These are phyloP conservation scores for Pseudonectria buxi DNA, from an alignment of 2,329 filamentous ascomycete species.

Conservation along the genomic window DNA sequence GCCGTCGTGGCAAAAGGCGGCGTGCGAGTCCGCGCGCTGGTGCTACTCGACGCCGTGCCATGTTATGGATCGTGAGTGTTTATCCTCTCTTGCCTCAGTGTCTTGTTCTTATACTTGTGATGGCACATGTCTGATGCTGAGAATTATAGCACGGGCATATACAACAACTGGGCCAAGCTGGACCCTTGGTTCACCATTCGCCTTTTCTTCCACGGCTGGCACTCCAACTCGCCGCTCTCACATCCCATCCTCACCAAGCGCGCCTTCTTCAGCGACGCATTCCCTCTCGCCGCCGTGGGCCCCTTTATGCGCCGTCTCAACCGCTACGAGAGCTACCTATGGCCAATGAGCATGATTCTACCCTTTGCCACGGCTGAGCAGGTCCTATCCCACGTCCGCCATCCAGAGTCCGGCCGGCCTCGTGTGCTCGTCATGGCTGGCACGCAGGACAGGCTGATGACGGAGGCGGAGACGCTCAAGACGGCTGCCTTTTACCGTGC, in stretches of 20 bases:
- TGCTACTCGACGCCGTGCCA: constrained; percentile 40
- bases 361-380: constrained; percentile 35
- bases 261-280: constrained; percentile 43
- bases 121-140: too few species aligned
- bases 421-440: constrained; percentile 35
- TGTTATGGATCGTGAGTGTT: constrained; percentile 29
- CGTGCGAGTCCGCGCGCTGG: constrained; percentile 37
- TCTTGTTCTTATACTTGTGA: too few species aligned
- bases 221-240: constrained; percentile 46
- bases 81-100: too few species aligned
- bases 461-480: constrained; percentile 27
- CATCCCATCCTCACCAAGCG: constrained; percentile 40
- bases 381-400: constrained; percentile 32
- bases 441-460: constrained; percentile 36
- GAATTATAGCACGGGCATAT: constrained; percentile 35
- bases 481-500: constrained; percentile 27
- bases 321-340: constrained; percentile 46
- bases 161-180: constrained; percentile 38
- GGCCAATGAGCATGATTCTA: constrained; percentile 42
- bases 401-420: constrained; percentile 9
- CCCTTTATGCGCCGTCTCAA: constrained; percentile 37
- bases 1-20: constrained; percentile 36
- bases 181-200: constrained; percentile 44
- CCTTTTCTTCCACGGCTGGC: constrained; percentile 39
- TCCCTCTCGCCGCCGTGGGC: constrained; percentile 32